These are phyloP conservation scores for Solanum virginianum DNA, from an alignment of 257 asterid genomes.

Conservation along the genomic window DNA sequence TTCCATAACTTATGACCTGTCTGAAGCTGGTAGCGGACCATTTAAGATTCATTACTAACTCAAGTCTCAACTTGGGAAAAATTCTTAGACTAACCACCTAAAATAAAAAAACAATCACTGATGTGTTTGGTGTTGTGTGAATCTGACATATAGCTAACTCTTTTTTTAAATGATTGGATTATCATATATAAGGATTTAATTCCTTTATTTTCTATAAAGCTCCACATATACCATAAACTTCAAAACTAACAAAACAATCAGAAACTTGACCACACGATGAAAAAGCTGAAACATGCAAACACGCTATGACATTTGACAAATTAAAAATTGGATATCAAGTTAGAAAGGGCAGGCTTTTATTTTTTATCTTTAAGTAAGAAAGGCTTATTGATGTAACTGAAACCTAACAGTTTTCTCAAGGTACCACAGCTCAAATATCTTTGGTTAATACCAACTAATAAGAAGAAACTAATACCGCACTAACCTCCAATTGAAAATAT, in stretches of 20 bases:
- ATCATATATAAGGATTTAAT: not conserved
- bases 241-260: not conserved
- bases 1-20: not conserved
- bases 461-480: not conserved
- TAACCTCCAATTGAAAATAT: slow-evolving; percentile 83
- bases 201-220: not conserved
- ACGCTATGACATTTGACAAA: not conserved
- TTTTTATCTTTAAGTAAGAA: not conserved
- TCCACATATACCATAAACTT: not conserved
- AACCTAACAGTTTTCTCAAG: not conserved
- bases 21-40: not conserved
- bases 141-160: not conserved
- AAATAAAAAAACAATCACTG: not conserved
- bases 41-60: not conserved
- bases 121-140: not conserved
- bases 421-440: not conserved
- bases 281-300: not conserved
- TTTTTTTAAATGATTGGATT: not conserved
- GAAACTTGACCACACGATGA: not conserved
- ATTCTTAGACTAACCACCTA: not conserved
- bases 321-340: not conserved
- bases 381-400: not conserved
- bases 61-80: not conserved
- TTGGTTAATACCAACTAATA: not conserved
- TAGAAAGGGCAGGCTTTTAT: not conserved